Percentiles rank a stretch among this genome's conserved stretches.
These are phyloP conservation scores for Solanum appendiculatum DNA, from an alignment of 257 asterid genomes.

Conservation along the genomic window DNA sequence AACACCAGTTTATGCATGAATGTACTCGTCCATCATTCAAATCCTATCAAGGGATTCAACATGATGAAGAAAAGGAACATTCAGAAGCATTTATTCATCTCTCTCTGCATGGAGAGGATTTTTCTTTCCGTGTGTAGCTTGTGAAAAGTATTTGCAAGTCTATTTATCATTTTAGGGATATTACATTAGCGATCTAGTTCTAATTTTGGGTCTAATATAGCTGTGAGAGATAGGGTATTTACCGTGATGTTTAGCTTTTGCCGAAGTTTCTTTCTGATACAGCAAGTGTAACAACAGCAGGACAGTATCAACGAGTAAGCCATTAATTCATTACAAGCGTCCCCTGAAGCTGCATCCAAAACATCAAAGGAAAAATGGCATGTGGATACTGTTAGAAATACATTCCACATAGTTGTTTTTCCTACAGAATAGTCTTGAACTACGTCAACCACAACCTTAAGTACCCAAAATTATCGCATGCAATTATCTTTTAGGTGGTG, in stretches of 20 bases:
- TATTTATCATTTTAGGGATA: neutral
- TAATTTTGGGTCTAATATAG: neutral
- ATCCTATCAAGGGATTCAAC: neutral
- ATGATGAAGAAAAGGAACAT: neutral
- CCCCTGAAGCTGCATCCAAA: slow-evolving; percentile 60
- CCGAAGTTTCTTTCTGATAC: slow-evolving; percentile 71
- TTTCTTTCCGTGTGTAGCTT: neutral
- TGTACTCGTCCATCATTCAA: neutral
- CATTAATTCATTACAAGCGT: slow-evolving; percentile 78
- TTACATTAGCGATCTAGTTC: neutral
- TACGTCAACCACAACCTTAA: neutral
- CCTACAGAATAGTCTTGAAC: neutral
- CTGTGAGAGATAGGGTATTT: neutral
- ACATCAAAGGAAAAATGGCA: neutral
- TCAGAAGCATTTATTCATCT: neutral
- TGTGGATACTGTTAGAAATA: neutral
- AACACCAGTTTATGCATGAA: neutral
- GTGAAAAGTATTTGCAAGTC: neutral
- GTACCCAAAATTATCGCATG: neutral
- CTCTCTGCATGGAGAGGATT: neutral
- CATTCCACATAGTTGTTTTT: neutral
- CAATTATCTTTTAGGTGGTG: neutral
- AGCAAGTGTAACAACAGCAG: slow-evolving; percentile 89
- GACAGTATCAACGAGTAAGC: slow-evolving; percentile 75
- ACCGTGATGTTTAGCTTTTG: slow-evolving; percentile 54